Evolutionary conservation across 2,329 filamentous ascomycete species (phyloP), one percentile per base, ranked within the genome.

Genomic region (Arthrinium puccinioides): DNA sequence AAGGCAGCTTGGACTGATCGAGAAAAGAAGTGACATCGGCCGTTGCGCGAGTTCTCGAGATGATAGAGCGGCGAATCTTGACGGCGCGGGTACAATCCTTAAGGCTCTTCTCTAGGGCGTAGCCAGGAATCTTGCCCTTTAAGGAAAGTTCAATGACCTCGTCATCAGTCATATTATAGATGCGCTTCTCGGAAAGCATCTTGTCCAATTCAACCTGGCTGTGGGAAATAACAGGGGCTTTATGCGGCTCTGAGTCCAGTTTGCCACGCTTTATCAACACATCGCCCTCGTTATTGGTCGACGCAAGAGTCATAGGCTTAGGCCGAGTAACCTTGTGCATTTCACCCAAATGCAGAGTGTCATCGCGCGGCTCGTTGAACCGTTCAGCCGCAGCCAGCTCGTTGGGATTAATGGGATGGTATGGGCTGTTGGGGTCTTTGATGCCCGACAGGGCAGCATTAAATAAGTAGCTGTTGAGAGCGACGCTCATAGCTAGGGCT

Each of bases 391-490:
- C 71, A 6, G 76, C 74, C 10, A 86, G 69, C 48, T 83, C 76
- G 41, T 71, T 72, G 33, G 70, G 69, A 54, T 81, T 67, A 39
- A 82, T 76, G 32, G 64, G 67, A 46, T 76, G 74, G 31, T 74
- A 71, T 2, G 76, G 69, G 4, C 72, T 55, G 44, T 77, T 78
- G 21, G 89, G 83, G 43, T 97, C 90, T 64, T 96, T 96, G 66
- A 97, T 94, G 40, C 87, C 89, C 88, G 87, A 95, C 51, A 92
- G 78, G 13, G 92, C 92, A 10, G 88, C 90, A 50, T 98, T 98
- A 71, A 98, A 98, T 4, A 98, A 77, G 55, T 98, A 98, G 9
- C 92, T 92, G 55, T 98, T 98, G 24, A 98, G 72, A 5, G 88
- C 86, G 25, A 98, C 80, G 54, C 92, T 97, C 64, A 98, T 70